These are phyloP conservation scores for Puccinia coronata DNA, from an alignment of 1,284 basidiomycete species.

Conservation along the genomic window DNA sequence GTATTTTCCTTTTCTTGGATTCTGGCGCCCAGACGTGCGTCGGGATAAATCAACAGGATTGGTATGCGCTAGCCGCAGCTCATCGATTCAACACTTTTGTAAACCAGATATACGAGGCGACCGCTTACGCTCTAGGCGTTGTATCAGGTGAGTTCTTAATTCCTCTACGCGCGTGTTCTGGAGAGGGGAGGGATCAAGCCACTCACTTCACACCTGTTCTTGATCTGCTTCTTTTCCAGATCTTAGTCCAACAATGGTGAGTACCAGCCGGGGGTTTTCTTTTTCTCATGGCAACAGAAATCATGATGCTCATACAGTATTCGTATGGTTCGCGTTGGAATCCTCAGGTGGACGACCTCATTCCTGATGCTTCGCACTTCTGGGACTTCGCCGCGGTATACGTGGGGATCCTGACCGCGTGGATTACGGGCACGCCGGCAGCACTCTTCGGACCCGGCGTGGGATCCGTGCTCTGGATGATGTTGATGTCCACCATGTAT, in stretches of 20 bases:
- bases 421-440: conserved; percentile 39
- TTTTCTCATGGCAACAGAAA: background rate
- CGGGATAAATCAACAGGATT: conserved; percentile 32
- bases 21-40: conserved; percentile 14
- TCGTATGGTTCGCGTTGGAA: too few relatives aligned
- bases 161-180: background rate
- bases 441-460: conserved; percentile 24
- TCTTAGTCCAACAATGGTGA: conserved; percentile 44
- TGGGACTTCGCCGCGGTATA: conserved; percentile 38
- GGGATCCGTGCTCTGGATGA: conserved; percentile 33
- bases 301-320: too few relatives aligned
- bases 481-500: conserved; percentile 34
- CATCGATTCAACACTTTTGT: conserved; percentile 42
- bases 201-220: background rate
- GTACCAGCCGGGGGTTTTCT: background rate
- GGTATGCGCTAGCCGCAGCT: conserved; percentile 41
- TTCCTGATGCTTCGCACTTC: conserved; percentile 32
- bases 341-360: conserved; percentile 35
- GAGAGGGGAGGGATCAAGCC: background rate
- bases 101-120: conserved; percentile 48
- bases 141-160: conserved; percentile 34
- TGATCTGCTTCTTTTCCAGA: conserved; percentile 13
- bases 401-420: conserved; percentile 33
- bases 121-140: conserved; percentile 41
- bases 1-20: conserved; percentile 9